phyloP scores from a whole-genome alignment of 176 grass and related monocot species.

The Bromus sterilis region DNA sequence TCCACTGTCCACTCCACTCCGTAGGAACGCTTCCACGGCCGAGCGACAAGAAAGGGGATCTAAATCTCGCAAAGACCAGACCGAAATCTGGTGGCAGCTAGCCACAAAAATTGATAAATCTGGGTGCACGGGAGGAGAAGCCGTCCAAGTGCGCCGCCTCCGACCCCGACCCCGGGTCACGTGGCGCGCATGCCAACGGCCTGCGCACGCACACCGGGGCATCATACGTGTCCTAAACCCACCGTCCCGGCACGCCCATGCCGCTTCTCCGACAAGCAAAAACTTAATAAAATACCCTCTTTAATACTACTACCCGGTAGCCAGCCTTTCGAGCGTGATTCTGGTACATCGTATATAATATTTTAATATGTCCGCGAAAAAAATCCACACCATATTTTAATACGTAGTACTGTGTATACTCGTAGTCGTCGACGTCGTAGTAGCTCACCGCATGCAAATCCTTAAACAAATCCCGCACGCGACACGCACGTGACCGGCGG shows the following conservation, averaged over 20 bases:
- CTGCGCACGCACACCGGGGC: too few relatives aligned
- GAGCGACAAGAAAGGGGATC: neutral
- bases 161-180: neutral
- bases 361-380: too few relatives aligned
- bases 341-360: neutral
- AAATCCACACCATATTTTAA: too few relatives aligned
- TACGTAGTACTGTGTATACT: neutral
- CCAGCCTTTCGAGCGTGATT: neutral
- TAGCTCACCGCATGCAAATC: too few relatives aligned
- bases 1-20: neutral
- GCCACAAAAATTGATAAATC: neutral
- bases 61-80: too few relatives aligned
- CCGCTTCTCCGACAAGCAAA: neutral
- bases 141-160: neutral
- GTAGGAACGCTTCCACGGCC: neutral
- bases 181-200: slow-evolving; percentile 19
- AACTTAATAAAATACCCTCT: neutral
- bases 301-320: neutral
- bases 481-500: slow-evolving; percentile 5
- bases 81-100: neutral
- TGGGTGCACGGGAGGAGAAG: neutral
- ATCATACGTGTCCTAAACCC: neutral
- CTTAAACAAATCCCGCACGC: neutral
- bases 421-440: neutral
- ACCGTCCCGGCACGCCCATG: neutral